These are phyloP conservation scores for Tritrichomonas musculus DNA, from an alignment of 208 protist species.

Conservation along the genomic window DNA sequence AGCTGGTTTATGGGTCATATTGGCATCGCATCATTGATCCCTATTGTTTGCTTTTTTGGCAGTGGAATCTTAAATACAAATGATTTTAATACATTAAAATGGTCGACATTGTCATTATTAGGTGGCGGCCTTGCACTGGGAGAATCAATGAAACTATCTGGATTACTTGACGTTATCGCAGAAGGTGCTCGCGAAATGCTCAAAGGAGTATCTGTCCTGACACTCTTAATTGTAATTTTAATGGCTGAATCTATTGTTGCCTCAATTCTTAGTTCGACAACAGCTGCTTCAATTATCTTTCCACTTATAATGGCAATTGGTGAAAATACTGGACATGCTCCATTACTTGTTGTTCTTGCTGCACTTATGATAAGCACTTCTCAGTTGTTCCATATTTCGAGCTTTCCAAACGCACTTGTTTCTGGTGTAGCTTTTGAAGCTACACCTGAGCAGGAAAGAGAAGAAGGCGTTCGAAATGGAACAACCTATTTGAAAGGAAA, in stretches of 20 bases:
- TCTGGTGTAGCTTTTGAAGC: neutral
- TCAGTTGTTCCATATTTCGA: slow-evolving; percentile 11
- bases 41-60: neutral
- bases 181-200: neutral
- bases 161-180: neutral
- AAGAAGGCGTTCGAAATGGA: too few species aligned
- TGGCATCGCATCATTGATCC: neutral
- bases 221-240: neutral
- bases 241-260: neutral
- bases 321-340: neutral
- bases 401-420: neutral
- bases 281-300: slow-evolving; percentile 16
- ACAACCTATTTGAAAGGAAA: neutral
- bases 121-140: neutral
- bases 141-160: neutral
- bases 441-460: neutral
- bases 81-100: slow-evolving; percentile 30
- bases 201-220: neutral
- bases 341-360: neutral
- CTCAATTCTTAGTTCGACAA: neutral
- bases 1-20: neutral
- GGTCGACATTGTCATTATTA: neutral
- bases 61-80: neutral
- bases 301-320: neutral
- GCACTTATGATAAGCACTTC: neutral